phyloP scores from a whole-genome alignment of 192 early-diverging fungal species.

The Coemansia sp. region DNA sequence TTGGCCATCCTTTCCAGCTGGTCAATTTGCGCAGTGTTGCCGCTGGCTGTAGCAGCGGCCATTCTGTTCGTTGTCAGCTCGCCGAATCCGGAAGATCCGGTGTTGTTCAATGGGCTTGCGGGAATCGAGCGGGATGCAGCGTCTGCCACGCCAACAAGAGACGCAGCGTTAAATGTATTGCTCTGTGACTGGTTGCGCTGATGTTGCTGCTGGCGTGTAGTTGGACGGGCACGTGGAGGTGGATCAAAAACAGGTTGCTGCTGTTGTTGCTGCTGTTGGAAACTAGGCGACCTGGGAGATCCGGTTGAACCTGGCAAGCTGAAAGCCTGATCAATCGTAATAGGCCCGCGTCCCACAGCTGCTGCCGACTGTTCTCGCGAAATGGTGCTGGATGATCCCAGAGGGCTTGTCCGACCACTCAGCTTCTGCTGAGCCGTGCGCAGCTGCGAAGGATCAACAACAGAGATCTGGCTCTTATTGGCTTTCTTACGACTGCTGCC shows the following conservation, averaged over 20 bases:
- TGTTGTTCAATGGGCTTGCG: not conserved
- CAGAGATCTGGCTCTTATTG: slow-evolving; percentile 25
- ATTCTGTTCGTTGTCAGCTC: slow-evolving; percentile 42
- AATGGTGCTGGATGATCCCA: not conserved
- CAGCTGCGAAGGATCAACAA: slow-evolving; percentile 51
- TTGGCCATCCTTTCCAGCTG: slow-evolving; percentile 40
- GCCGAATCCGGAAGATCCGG: slow-evolving; percentile 7
- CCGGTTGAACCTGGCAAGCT: slow-evolving; percentile 11
- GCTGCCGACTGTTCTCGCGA: not conserved
- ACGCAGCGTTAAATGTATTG: no score
- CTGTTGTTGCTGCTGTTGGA: not conserved
- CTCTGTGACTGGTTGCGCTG: no score
- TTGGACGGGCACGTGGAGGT: slow-evolving; percentile 36
- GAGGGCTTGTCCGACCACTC: slow-evolving; percentile 15
- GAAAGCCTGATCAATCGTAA: slow-evolving; percentile 40
- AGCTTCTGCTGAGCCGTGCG: slow-evolving; percentile 47
- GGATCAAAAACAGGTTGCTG: slow-evolving; percentile 11
- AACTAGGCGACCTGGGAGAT: slow-evolving; percentile 1
- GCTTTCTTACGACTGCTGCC: slow-evolving; percentile 29
- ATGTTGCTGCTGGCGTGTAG: slow-evolving; percentile 9
- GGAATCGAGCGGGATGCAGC: not conserved
- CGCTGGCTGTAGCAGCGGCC: slow-evolving; percentile 47
- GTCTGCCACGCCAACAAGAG: not conserved
- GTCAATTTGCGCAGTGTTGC: slow-evolving; percentile 47
- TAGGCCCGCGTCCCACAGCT: not conserved